phyloP scores from a whole-genome alignment of 805 yeast species.

The Candida ortonii region DNA sequence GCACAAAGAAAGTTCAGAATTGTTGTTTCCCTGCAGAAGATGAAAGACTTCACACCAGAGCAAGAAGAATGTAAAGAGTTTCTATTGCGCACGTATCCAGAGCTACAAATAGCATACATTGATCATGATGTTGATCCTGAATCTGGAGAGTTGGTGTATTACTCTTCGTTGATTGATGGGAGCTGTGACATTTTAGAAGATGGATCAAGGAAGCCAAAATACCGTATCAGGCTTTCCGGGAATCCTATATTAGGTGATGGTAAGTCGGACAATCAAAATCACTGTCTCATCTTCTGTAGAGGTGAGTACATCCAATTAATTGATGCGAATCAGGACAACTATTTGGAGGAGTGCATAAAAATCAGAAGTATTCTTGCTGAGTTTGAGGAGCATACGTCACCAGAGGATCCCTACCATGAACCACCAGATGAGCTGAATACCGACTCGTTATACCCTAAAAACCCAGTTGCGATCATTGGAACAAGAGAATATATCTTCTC shows the following conservation, averaged over 20 bases:
- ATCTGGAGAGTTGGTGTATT: conserved; percentile 46
- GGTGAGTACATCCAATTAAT: conserved; percentile 80
- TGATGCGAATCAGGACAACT: conserved; percentile 84
- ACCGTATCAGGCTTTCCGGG: conserved; percentile 66
- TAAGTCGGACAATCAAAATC: conserved; percentile 80
- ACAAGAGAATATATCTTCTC: conserved; percentile 83
- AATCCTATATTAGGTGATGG: conserved; percentile 85
- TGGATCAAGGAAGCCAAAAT: conserved; percentile 60
- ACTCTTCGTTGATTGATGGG: conserved; percentile 71
- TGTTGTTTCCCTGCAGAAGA: conserved; percentile 63
- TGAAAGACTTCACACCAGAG: conserved; percentile 50
- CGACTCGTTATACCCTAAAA: conserved; percentile 22
- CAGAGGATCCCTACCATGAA: conserved; percentile 27
- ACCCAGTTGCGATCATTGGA: conserved; percentile 80
- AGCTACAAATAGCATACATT: conserved; percentile 59
- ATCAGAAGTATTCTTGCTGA: conserved; percentile 73
- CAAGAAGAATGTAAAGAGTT: conserved; percentile 60
- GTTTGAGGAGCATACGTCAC: conserved; percentile 53
- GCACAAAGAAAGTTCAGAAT: conserved; percentile 62
- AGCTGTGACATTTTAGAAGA: conserved; percentile 56
- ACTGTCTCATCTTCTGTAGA: conserved; percentile 67
- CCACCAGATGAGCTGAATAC: conserved; percentile 12
- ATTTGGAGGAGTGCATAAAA: conserved; percentile 77
- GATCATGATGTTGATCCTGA: conserved; percentile 49
- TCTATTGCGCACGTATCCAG: conserved; percentile 63